phyloP scores from a whole-genome alignment of 768 basidiomycete genomes.

The Porphyrellus cyaneotinctus region DNA sequence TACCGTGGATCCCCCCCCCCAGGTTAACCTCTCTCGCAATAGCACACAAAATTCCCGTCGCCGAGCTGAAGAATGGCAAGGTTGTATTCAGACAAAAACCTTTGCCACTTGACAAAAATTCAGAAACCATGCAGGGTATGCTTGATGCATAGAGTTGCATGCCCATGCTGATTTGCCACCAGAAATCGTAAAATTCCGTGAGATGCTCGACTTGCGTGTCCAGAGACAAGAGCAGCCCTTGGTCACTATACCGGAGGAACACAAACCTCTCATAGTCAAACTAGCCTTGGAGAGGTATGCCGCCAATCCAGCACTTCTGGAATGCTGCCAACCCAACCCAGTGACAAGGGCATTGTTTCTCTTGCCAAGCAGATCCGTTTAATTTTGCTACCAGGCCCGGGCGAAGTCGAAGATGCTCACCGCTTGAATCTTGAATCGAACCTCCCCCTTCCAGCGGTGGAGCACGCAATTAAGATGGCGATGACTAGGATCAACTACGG shows the following conservation, averaged over 20 bases:
- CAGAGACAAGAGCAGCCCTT: conserved; percentile 49
- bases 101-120: conserved; percentile 69
- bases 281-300: conserved; percentile 80
- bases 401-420: conserved; percentile 46
- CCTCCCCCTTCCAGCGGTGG: conserved; percentile 48
- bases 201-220: conserved; percentile 59
- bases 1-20: neutral
- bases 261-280: conserved; percentile 75
- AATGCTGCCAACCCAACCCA: conserved; percentile 30
- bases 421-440: conserved; percentile 34
- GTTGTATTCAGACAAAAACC: conserved; percentile 73
- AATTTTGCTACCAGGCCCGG: conserved; percentile 59
- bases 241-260: conserved; percentile 56
- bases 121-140: conserved; percentile 78
- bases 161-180: conserved; percentile 3
- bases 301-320: neutral
- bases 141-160: neutral
- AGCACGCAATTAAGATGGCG: conserved; percentile 58
- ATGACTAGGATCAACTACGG: conserved; percentile 81
- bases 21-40: conserved; percentile 24
- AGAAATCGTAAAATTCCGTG: conserved; percentile 78
- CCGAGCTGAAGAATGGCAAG: conserved; percentile 75
- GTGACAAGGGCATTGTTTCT: conserved; percentile 64
- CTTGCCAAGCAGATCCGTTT: conserved; percentile 69
- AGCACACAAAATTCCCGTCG: conserved; percentile 41